Base-by-base conservation (phyloP, 1,284 basidiomycete genomes). In the Fistulina hepatica region DNA sequence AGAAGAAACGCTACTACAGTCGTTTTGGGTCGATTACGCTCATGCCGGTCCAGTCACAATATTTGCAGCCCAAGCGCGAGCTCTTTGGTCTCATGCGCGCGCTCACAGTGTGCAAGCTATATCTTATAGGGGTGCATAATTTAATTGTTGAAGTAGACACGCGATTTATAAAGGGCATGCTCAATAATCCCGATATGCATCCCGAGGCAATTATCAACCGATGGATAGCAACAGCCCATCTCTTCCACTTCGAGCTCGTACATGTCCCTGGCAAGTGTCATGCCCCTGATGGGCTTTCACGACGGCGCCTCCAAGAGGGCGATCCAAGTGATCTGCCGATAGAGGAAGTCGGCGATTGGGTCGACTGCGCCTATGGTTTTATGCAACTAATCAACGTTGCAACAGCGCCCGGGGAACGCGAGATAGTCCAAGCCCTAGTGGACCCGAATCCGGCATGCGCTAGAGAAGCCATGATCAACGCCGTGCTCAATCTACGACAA, bases 61-160 rank as follows among this genome's bases (percentile, higher is more conserved):
- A 64, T 38, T 65, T 58, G 0, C 64, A 69, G 37, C 46, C 63
- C 0, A 68, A 69, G 40, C 40, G 61, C 4, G 59, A 69, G 35
- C 39, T 69, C 0, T 67, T 61, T 21, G 39, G 42, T 3, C 34
- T 44, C 12, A 33, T 39, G n/a, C 33, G 42, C 7, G 38, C 42
- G 6, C 19, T 44, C 15, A 36, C 40, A 10, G 34, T 35, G 6
- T 33, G 36, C 37, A 36, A 40, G 15, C 36, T 39, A n/a, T 44
- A 36, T 34, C 19, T 44, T 9, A 11, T 44, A 2, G 42, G 42
- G 2, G 37, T 36, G 12, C 30, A 31, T 9, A 24, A 19, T 3
- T 22, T 45, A 4, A 37, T 40, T 2, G 33, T 19, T n/a, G 40
- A 43, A 10, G 34, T 34, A 6, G 43, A 44, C 25, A 40, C 43